Base-by-base conservation (phyloP, 805 yeast species). In the Schizosaccharomyces pombe region DNA sequence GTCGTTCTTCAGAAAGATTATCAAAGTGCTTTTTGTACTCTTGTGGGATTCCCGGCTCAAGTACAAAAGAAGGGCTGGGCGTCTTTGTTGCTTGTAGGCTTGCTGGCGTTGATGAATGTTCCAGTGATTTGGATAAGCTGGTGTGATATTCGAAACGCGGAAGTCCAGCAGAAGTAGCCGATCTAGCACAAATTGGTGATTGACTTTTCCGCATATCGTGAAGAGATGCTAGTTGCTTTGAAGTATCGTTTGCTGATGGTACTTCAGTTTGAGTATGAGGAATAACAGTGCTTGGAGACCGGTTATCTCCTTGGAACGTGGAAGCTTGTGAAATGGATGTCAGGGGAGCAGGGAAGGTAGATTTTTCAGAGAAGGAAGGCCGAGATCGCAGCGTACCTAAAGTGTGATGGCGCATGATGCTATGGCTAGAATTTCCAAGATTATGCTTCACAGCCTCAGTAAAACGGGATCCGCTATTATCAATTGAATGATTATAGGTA, bases 11-110 rank as follows among this genome's bases (percentile, higher is more conserved):
- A 47, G 26, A 19, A 24, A 24, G 22, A 37, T 37, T 24, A 37
- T 1, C n/a, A 14, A 16, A 24, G 8, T 37, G 43, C 9, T 37
- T 37, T 57, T 52, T 54, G 51, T 37, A 55, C 53, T 31, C 56
- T 55, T 33, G 49, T 8, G 49, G 37, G 14, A 37, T 19, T 16
- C 22, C 22, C 14, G 43, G 22, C 22, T 37, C 43, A 11, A 37
- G 43, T 24, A 37, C 43, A 37, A 37, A 37, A 19, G 43, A 14
- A 37, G 43, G 43, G 8, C 24, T 24, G 43, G 43, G 43, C n/a
- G 43, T 37, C 43, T 37, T 37, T 24, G 43, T 37, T 16, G 43
- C 19, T 37, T 37, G 43, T 8, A 16, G 22, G 22, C 43, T 37
- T 37, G 43, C 8, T 16, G 43, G 14, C 22, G 43, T 37, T 24